Percentiles rank a stretch among this genome's conserved stretches.
These are phyloP conservation scores for Puccinia sorghi DNA, from an alignment of 1,284 basidiomycete genomes.

Conservation along the genomic window DNA sequence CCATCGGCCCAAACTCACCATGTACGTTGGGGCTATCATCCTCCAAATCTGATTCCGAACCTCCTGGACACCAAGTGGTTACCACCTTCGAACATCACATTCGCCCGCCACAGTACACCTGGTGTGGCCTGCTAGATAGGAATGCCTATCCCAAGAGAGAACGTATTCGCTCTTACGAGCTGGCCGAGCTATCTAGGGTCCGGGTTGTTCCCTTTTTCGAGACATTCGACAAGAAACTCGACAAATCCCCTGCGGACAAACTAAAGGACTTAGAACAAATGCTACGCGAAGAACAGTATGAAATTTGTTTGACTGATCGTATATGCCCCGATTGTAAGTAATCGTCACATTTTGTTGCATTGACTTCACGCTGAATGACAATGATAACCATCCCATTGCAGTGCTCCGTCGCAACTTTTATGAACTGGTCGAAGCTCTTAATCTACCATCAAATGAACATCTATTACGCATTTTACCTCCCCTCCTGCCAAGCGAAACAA, in stretches of 20 bases:
- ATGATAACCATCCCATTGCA: background rate
- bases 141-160: constrained; percentile 21
- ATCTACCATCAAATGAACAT: background rate
- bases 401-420: constrained; percentile 25
- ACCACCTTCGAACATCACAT: constrained; percentile 12
- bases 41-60: background rate
- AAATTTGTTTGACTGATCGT: constrained; percentile 21
- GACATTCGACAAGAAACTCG: background rate
- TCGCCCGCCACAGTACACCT: constrained; percentile 24
- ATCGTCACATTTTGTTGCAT: background rate
- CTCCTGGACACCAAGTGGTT: background rate
- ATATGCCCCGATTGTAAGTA: constrained; percentile 20
- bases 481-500: background rate
- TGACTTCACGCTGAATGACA: background rate
- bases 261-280: constrained; percentile 2
- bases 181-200: background rate
- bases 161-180: background rate
- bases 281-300: background rate
- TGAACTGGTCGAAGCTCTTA: constrained; percentile 8
- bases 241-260: background rate
- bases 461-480: background rate
- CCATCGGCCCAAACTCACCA: background rate
- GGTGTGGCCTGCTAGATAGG: constrained; percentile 25
- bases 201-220: constrained; percentile 15
- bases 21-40: background rate